phyloP scores from a whole-genome alignment of 805 yeast genomes.

The Yamadazyma laniorum region DNA sequence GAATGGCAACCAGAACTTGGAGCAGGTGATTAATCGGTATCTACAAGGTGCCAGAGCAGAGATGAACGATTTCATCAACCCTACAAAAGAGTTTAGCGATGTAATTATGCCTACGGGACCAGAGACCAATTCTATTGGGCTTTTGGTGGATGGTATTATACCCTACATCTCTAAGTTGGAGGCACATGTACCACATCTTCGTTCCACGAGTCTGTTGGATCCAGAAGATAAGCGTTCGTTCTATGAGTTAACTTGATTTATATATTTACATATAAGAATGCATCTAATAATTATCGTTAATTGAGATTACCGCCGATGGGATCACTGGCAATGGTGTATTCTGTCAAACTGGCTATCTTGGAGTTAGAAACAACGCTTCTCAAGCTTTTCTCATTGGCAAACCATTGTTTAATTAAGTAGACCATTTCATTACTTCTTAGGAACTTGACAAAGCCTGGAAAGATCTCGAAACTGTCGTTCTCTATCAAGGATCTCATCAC shows the following conservation, averaged over 20 bases:
- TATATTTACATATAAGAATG: conserved; percentile 5
- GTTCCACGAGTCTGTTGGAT: conserved; percentile 12
- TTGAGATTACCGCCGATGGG: conserved; percentile 44
- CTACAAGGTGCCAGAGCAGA: conserved; percentile 60
- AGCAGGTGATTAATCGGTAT: conserved; percentile 45
- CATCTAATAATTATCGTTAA: conserved; percentile 9
- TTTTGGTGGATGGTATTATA: conserved; percentile 65
- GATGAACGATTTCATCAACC: conserved; percentile 60
- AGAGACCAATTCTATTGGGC: conserved; percentile 52
- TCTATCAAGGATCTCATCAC: conserved; percentile 62
- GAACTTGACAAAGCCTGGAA: conserved; percentile 42
- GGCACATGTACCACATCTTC: conserved; percentile 9
- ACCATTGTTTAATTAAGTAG: conserved; percentile 67
- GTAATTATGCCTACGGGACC: conserved; percentile 72
- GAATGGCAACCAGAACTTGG: conserved; percentile 20
- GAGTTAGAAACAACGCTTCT: conserved; percentile 54
- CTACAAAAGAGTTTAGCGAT: conserved; percentile 74
- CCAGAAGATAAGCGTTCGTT: conserved; percentile 41
- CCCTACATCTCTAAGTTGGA: conserved; percentile 25
- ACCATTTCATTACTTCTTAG: conserved; percentile 53
- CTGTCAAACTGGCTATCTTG: conserved; percentile 41
- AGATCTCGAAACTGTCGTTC: conserved; percentile 52
- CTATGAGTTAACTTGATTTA: conserved; percentile 37
- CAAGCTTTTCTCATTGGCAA: conserved; percentile 58
- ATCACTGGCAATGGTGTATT: conserved; percentile 52